Conservation (phyloP, 495 filamentous ascomycete species). For the Tuber melanosporum region DNA sequence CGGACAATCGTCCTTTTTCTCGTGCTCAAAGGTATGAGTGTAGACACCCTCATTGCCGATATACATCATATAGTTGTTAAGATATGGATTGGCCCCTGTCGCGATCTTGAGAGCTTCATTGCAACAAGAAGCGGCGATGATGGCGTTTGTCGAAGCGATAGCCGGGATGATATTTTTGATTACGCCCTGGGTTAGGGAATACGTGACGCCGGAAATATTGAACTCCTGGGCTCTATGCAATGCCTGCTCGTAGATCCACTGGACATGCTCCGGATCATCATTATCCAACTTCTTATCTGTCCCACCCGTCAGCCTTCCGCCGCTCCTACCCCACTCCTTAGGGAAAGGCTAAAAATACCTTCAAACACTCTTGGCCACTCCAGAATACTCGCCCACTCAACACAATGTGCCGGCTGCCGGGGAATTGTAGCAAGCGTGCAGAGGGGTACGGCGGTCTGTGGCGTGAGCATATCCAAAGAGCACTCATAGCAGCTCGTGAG, state of each 20-base stretch:
- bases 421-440: conserved; percentile 97
- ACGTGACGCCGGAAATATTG: conserved; percentile 87
- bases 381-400: conserved; percentile 97
- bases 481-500: conserved; percentile 96
- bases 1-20: conserved; percentile 86
- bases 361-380: conserved; percentile 54
- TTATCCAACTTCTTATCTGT: conserved; percentile 70
- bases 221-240: conserved; percentile 75
- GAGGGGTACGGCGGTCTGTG: conserved; percentile 84
- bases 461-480: conserved; percentile 95
- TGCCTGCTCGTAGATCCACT: conserved; percentile 89
- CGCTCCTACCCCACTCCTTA: background rate
- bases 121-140: conserved; percentile 89
- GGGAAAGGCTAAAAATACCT: conserved; percentile 18
- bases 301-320: conserved; percentile 43
- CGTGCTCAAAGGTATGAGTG: conserved; percentile 91
- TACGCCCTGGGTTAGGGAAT: conserved; percentile 93
- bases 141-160: conserved; percentile 95
- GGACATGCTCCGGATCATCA: conserved; percentile 94
- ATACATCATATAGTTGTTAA: conserved; percentile 99
- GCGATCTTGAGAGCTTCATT: conserved; percentile 96
- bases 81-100: conserved; percentile 68
- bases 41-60: conserved; percentile 91
- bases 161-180: conserved; percentile 99
- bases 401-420: conserved; percentile 94